Percentiles rank a stretch among this genome's conserved stretches.
These are phyloP conservation scores for Xylariaceae sp. DNA, from an alignment of 2,329 filamentous ascomycete genomes.

Conservation along the genomic window DNA sequence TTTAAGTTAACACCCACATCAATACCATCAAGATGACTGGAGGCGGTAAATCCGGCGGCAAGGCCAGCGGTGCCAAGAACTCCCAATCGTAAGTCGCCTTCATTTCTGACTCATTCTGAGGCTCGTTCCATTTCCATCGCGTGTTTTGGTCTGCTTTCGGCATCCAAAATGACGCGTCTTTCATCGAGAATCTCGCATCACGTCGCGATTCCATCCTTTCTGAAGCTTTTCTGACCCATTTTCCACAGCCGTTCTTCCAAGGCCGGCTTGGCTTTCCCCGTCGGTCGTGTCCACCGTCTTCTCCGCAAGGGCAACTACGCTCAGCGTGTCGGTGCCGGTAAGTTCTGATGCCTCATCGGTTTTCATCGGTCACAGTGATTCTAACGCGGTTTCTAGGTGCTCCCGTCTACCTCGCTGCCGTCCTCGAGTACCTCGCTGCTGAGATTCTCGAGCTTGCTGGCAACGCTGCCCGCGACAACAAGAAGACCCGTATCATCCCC, in stretches of 20 bases:
- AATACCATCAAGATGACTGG: slow-evolving; percentile 88
- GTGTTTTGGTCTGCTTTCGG: slow-evolving; percentile 1
- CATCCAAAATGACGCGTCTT: slow-evolving; percentile 38
- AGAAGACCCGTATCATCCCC: slow-evolving; percentile 99
- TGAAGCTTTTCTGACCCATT: slow-evolving; percentile 36
- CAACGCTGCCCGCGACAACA: slow-evolving; percentile 98
- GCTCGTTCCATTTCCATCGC: neutral
- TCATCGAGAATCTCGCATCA: slow-evolving; percentile 11
- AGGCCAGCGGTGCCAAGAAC: slow-evolving; percentile 98
- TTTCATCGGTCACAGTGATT: neutral
- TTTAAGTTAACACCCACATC: slow-evolving; percentile 25
- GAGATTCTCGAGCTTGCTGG: slow-evolving; percentile 99
- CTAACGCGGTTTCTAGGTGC: slow-evolving; percentile 44
- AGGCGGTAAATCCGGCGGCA: slow-evolving; percentile 99
- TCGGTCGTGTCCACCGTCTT: slow-evolving; percentile 98
- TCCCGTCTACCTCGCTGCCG: slow-evolving; percentile 93
- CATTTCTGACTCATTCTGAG: slow-evolving; percentile 6
- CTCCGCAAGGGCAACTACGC: slow-evolving; percentile 99
- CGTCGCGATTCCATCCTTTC: slow-evolving; percentile 7
- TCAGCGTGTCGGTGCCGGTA: slow-evolving; percentile 91
- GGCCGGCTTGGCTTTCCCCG: slow-evolving; percentile 97
- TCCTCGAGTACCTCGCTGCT: slow-evolving; percentile 96
- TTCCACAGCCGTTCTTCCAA: slow-evolving; percentile 84
- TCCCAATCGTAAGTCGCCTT: slow-evolving; percentile 82
- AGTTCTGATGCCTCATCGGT: slow-evolving; percentile 30